Conservation (phyloP, 129 eudicot genomes). For the Lonicera japonica region DNA sequence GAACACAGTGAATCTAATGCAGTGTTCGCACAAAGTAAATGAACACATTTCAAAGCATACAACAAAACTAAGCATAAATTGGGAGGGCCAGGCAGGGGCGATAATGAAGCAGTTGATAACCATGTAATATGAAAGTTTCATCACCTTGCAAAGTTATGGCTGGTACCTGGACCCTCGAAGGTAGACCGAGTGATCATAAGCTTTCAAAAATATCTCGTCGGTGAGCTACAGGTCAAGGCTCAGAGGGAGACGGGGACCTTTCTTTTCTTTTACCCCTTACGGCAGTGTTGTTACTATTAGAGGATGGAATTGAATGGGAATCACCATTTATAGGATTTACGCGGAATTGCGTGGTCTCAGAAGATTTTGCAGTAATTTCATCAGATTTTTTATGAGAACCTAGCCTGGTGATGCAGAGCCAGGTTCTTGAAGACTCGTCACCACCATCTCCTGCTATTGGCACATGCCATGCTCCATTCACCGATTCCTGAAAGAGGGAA, state of each 20-base stretch:
- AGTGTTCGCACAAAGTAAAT: no score
- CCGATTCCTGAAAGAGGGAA: slow-evolving; percentile 45
- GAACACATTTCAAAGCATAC: no score
- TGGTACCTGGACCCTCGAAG: no score
- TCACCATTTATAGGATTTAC: background rate
- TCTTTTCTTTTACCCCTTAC: slow-evolving; percentile 65
- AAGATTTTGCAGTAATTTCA: slow-evolving; percentile 2
- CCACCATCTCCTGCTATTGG: slow-evolving; percentile 50
- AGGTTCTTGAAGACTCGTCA: slow-evolving; percentile 55
- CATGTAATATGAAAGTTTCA: no score
- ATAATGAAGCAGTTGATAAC: no score
- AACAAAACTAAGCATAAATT: no score
- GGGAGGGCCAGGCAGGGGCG: no score
- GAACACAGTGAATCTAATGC: no score
- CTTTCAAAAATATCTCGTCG: background rate
- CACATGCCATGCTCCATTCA: slow-evolving; percentile 76
- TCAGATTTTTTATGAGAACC: slow-evolving; percentile 21
- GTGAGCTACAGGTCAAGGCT: background rate
- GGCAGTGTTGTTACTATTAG: background rate
- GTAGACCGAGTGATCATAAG: no score
- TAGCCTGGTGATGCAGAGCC: slow-evolving; percentile 70
- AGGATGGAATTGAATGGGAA: slow-evolving; percentile 2
- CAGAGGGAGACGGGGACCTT: slow-evolving; percentile 35
- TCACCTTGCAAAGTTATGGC: no score
- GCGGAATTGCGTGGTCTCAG: background rate